These are phyloP conservation scores for Beverwykella pulmonaria DNA, from an alignment of 495 filamentous ascomycete genomes.

Conservation along the genomic window DNA sequence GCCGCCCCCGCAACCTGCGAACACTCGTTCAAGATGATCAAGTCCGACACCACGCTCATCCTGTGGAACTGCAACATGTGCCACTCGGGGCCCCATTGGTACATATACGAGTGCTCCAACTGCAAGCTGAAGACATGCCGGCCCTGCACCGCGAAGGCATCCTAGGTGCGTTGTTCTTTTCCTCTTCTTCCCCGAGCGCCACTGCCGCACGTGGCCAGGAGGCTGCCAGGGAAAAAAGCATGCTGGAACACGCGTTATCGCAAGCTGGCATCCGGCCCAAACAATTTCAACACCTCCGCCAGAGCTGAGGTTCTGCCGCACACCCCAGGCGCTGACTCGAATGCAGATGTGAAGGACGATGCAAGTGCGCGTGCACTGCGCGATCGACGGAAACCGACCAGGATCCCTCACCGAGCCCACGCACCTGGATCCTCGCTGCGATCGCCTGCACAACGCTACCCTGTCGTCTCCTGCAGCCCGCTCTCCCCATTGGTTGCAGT, in stretches of 20 bases:
- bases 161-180: conserved; percentile 35
- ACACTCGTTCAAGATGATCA: conserved; percentile 75
- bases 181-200: not conserved
- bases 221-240: conserved; percentile 1
- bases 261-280: not conserved
- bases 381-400: conserved; percentile 21
- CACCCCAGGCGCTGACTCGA: conserved; percentile 20
- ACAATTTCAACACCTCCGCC: not conserved
- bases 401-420: conserved; percentile 20
- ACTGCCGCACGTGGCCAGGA: not conserved
- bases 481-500: not conserved
- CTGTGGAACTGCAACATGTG: conserved; percentile 79
- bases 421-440: conserved; percentile 17
- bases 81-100: conserved; percentile 78
- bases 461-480: conserved; percentile 10
- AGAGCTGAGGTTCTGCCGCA: not conserved
- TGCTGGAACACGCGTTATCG: conserved; percentile 13
- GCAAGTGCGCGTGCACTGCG: conserved; percentile 21
- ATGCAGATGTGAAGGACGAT: conserved; percentile 12
- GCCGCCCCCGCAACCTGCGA: conserved; percentile 65
- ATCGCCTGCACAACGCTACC: not conserved
- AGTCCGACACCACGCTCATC: conserved; percentile 72
- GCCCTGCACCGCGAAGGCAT: conserved; percentile 63
- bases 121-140: conserved; percentile 78
- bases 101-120: conserved; percentile 76